A percentile compares a stretch with the other conserved stretches of the same genome.
phyloP scores from a whole-genome alignment of 306 rosid species.

The Acmispon strigosus region DNA sequence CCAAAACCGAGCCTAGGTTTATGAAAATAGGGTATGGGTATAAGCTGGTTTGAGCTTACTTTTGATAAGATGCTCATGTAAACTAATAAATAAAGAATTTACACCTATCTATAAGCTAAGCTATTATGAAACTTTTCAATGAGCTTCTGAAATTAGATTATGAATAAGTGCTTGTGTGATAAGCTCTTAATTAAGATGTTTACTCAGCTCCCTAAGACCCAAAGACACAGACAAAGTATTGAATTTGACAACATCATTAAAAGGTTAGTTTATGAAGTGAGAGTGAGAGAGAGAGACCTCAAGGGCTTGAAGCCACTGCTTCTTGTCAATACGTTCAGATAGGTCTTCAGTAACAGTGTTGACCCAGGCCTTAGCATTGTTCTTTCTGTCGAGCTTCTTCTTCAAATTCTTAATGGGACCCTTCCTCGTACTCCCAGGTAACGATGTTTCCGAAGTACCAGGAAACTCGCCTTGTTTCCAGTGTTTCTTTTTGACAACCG shows the following conservation, averaged over 20 bases:
- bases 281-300: constrained; percentile 40
- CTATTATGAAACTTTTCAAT: too few species aligned
- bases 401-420: constrained; percentile 68
- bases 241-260: background rate
- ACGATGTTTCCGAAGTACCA: constrained; percentile 45
- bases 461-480: constrained; percentile 91
- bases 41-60: too few species aligned
- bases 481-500: constrained; percentile 49
- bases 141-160: too few species aligned
- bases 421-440: constrained; percentile 31
- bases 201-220: too few species aligned
- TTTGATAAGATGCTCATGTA: too few species aligned
- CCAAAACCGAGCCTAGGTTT: too few species aligned
- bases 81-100: too few species aligned
- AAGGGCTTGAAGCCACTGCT: constrained; percentile 95
- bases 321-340: constrained; percentile 55
- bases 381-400: constrained; percentile 65
- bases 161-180: too few species aligned
- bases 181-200: too few species aligned
- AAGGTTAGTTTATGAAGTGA: background rate
- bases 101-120: too few species aligned
- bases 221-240: background rate
- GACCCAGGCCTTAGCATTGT: constrained; percentile 81
- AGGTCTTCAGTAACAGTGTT: constrained; percentile 88
- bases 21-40: too few species aligned